Percentiles rank a stretch among this genome's conserved stretches.
phyloP scores from a whole-genome alignment of 106 monocot species.

The Allium cepa region DNA sequence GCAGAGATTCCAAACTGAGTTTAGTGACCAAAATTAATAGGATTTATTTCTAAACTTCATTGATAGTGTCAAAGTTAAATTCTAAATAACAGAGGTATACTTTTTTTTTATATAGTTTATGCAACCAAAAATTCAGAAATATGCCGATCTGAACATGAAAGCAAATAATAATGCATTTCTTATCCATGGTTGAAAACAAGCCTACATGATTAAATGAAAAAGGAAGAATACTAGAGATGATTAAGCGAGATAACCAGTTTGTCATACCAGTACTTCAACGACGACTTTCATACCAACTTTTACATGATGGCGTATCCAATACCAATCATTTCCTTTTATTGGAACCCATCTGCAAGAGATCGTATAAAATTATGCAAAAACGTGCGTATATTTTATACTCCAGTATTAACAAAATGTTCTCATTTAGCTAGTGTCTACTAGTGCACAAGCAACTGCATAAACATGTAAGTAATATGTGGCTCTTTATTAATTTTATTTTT shows the following conservation, averaged over 20 bases:
- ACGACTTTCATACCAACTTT: constrained; percentile 92
- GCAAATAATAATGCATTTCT: neutral
- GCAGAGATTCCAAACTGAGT: too few relatives aligned
- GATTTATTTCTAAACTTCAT: too few relatives aligned
- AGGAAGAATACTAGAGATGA: neutral
- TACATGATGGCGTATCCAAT: constrained; percentile 95
- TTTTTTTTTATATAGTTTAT: neutral
- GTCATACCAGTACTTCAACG: constrained; percentile 83
- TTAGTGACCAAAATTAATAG: too few relatives aligned
- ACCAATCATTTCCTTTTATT: constrained; percentile 99
- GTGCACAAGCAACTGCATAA: too few relatives aligned
- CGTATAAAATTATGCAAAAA: too few relatives aligned
- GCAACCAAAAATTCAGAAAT: neutral
- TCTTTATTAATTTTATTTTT: too few relatives aligned
- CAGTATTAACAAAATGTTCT: too few relatives aligned
- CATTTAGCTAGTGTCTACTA: too few relatives aligned
- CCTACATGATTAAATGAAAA: neutral
- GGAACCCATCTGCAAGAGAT: constrained; percentile 74
- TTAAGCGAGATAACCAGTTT: neutral
- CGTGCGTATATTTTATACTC: too few relatives aligned
- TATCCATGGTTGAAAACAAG: neutral
- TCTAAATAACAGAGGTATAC: neutral
- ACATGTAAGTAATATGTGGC: too few relatives aligned
- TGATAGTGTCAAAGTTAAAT: too few relatives aligned
- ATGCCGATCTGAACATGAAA: neutral